A percentile compares a stretch with the other conserved stretches of the same genome.
Conservation (phyloP, 129 eudicot genomes). For the Flaveria trinervia region DNA sequence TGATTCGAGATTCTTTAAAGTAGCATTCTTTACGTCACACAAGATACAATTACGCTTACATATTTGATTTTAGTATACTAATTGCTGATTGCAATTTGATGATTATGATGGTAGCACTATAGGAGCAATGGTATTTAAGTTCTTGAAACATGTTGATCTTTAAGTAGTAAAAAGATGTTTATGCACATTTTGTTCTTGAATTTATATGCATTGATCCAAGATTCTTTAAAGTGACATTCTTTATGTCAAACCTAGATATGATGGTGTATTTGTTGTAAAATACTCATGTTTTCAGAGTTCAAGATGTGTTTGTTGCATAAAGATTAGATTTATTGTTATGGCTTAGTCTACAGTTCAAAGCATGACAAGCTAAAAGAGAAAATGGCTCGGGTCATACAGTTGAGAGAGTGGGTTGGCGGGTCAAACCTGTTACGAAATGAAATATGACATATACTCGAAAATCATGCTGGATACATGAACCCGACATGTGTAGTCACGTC, state of each 20-base stretch:
- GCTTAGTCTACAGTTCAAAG: too few species aligned
- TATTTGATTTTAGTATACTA: conserved; percentile 26
- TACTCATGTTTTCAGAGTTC: too few species aligned
- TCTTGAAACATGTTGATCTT: conserved; percentile 30
- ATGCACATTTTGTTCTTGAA: not conserved
- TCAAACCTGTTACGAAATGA: too few species aligned
- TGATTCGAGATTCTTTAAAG: too few species aligned
- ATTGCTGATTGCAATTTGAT: conserved; percentile 4
- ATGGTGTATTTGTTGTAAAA: too few species aligned
- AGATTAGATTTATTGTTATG: not conserved
- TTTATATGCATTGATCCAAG: not conserved
- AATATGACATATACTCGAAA: too few species aligned
- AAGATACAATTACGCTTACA: conserved; percentile 13
- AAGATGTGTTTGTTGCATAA: not conserved
- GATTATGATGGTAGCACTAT: conserved; percentile 6
- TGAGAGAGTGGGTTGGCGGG: too few species aligned
- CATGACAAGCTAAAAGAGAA: too few species aligned
- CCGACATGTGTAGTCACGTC: too few species aligned
- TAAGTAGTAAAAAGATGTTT: not conserved
- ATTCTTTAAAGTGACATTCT: not conserved
- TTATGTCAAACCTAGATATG: not conserved
- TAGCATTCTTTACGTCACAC: too few species aligned
- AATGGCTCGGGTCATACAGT: too few species aligned
- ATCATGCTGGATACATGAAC: too few species aligned
- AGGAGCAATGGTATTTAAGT: conserved; percentile 28